Evolutionary conservation across 2,329 filamentous ascomycete species (phyloP).

Genomic region (Penicillium sp.): DNA sequence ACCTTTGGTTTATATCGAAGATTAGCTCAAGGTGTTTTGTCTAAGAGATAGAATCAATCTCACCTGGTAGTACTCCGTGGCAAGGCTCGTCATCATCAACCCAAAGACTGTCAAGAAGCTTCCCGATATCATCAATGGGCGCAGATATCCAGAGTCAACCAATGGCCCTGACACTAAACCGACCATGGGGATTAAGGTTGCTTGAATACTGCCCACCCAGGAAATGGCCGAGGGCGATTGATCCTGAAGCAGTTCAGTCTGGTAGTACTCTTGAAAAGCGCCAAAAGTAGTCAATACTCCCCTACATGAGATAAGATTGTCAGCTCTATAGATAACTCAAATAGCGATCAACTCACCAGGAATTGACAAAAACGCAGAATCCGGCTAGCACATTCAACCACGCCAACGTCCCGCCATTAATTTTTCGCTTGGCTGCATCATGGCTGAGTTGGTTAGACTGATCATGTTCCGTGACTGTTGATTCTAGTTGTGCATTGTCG

Average conservation of each 20-base stretch:
- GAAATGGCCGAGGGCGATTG: slow-evolving; percentile 50
- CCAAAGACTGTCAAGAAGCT: slow-evolving; percentile 44
- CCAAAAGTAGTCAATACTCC: slow-evolving; percentile 54
- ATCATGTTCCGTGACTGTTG: background rate
- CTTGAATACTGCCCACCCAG: slow-evolving; percentile 54
- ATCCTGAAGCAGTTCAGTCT: slow-evolving; percentile 39
- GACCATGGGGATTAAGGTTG: slow-evolving; percentile 52
- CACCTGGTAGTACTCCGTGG: slow-evolving; percentile 35
- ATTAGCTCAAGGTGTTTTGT: background rate
- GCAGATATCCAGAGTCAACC: slow-evolving; percentile 53
- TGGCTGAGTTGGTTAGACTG: slow-evolving; percentile 8
- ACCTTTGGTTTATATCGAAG: slow-evolving; percentile 34
- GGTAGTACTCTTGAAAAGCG: slow-evolving; percentile 55
- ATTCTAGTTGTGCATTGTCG: background rate
- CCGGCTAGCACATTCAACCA: slow-evolving; percentile 37
- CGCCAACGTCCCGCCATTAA: slow-evolving; percentile 34
- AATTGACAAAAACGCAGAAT: slow-evolving; percentile 41
- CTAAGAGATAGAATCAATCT: slow-evolving; percentile 4
- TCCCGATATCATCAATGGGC: slow-evolving; percentile 45
- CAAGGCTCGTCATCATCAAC: slow-evolving; percentile 38
- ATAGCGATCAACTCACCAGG: slow-evolving; percentile 30
- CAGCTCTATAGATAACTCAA: slow-evolving; percentile 5
- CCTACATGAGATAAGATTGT: slow-evolving; percentile 20
- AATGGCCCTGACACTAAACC: slow-evolving; percentile 55
- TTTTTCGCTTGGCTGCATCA: slow-evolving; percentile 14